Percentiles rank a stretch among this genome's conserved stretches.
phyloP scores from a whole-genome alignment of 2,329 filamentous ascomycete species.

The Fusarium sp. region DNA sequence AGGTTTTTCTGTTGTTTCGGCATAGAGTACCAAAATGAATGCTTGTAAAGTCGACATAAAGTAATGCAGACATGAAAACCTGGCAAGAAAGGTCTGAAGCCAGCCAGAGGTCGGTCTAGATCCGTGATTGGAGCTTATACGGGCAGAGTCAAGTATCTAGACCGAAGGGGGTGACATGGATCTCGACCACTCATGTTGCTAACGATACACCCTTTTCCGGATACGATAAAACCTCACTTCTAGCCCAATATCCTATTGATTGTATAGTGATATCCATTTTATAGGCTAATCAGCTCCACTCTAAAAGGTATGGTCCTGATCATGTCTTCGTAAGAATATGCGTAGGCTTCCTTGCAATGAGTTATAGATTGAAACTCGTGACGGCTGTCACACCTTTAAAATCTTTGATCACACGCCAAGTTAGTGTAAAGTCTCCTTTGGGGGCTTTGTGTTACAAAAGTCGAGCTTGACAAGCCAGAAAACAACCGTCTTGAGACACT shows the following conservation, averaged over 20 bases:
- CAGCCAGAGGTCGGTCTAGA: not conserved
- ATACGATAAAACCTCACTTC: not conserved
- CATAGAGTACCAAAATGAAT: not conserved
- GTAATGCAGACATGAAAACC: not conserved
- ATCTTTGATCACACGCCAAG: not conserved
- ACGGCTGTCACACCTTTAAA: not conserved
- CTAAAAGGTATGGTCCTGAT: not conserved
- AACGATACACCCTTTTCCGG: not conserved
- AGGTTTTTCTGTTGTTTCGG: no score
- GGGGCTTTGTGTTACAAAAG: not conserved
- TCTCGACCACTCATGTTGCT: not conserved
- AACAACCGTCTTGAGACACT: slow-evolving; percentile 20
- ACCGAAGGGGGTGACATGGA: not conserved
- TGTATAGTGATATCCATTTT: not conserved
- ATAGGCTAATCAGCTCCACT: not conserved
- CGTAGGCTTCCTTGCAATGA: not conserved
- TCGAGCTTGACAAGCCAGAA: not conserved
- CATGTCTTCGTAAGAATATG: not conserved
- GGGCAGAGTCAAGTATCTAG: not conserved
- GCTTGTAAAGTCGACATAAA: not conserved
- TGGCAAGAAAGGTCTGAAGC: no score
- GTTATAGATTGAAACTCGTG: not conserved
- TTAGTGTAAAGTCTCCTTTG: not conserved
- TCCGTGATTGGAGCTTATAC: not conserved
- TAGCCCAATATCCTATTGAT: not conserved